Conservation (phyloP, 805 yeast species). For the Limtongia smithiae region DNA sequence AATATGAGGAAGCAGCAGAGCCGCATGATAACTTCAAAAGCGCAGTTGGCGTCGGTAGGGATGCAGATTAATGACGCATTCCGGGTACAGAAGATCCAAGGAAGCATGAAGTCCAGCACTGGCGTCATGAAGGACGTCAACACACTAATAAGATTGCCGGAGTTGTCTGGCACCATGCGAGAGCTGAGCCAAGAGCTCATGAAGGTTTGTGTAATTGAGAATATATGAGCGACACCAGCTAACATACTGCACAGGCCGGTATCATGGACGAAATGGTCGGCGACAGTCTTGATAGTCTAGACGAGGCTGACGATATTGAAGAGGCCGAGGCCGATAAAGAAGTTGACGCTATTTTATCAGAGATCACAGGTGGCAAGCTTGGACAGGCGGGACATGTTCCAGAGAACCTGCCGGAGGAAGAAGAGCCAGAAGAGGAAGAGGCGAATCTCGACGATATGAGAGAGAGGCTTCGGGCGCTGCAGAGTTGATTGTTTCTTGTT, state of each 20-base stretch:
- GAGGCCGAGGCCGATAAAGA: conserved; percentile 64
- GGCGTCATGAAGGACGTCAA: conserved; percentile 87
- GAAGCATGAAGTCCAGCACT: conserved; percentile 74
- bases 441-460: conserved; percentile 81
- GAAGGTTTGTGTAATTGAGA: conserved; percentile 29
- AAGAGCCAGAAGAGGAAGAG: conserved; percentile 56
- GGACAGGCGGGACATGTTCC: conserved; percentile 42
- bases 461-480: conserved; percentile 80
- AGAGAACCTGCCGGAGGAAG: conserved; percentile 36
- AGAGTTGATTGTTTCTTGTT: conserved; percentile 44
- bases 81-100: conserved; percentile 75
- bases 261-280: conserved; percentile 93
- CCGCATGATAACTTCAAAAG: conserved; percentile 72
- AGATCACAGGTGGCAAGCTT: conserved; percentile 45
- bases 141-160: conserved; percentile 71
- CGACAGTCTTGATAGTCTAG: conserved; percentile 72
- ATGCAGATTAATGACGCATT: conserved; percentile 92
- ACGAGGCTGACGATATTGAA: conserved; percentile 55
- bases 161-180: conserved; percentile 74
- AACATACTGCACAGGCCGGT: conserved; percentile 37
- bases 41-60: conserved; percentile 78
- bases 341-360: conserved; percentile 58
- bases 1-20: conserved; percentile 68
- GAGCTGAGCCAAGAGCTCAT: conserved; percentile 81
- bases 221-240: background rate